A percentile compares a stretch with the other conserved stretches of the same genome.
phyloP scores from a whole-genome alignment of 306 rosid genomes.

The Oemleria cerasiformis region DNA sequence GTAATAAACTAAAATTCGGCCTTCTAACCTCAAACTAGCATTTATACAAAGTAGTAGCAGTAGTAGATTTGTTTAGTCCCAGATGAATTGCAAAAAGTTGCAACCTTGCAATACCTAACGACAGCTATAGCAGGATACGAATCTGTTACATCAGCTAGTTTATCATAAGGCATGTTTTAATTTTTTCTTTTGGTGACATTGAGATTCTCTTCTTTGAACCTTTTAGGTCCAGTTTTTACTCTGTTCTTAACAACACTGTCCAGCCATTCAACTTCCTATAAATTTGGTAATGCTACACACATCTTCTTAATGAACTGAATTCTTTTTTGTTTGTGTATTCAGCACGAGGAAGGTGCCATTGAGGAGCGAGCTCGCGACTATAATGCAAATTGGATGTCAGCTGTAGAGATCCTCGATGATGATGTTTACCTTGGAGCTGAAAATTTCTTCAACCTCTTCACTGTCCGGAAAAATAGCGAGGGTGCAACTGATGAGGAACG shows the following conservation, averaged over 20 bases:
- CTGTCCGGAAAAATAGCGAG: slow-evolving; percentile 69
- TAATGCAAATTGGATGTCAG: slow-evolving; percentile 94
- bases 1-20: slow-evolving; percentile 32
- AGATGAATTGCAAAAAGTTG: not conserved
- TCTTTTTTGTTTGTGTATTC: slow-evolving; percentile 9
- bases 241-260: not conserved
- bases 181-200: not conserved
- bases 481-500: slow-evolving; percentile 95
- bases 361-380: slow-evolving; percentile 99
- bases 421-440: slow-evolving; percentile 91
- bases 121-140: no score
- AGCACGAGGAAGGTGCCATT: slow-evolving; percentile 99
- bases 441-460: slow-evolving; percentile 56
- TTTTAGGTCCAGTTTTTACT: not conserved
- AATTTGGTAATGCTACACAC: not conserved
- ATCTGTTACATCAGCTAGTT: not conserved
- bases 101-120: not conserved
- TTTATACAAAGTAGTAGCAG: not conserved
- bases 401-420: slow-evolving; percentile 96
- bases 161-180: not conserved
- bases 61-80: not conserved
- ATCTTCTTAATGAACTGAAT: not conserved
- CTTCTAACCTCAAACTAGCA: not conserved
- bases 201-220: not conserved
- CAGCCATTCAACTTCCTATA: not conserved